Evolutionary conservation across 176 grass and related monocot genomes (phyloP), one percentile per base, ranked within the genome.

Genomic region (Avena atlantica): DNA sequence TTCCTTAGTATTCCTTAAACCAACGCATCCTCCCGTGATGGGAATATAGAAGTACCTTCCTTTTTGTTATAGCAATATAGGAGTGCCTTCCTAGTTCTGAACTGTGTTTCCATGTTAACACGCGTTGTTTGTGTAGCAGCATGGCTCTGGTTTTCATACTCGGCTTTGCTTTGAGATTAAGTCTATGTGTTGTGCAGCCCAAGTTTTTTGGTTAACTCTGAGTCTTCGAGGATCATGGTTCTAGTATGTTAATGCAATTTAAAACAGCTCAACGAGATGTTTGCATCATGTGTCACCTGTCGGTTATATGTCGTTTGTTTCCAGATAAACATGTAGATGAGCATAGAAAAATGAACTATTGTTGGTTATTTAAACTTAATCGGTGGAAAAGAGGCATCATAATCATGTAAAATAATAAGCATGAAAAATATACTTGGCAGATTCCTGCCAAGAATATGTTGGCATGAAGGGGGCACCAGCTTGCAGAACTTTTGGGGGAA

Each of bases 1-100:
- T 82, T 86, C 61, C 88, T 82, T 53, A 34, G 31, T 34, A 20
- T 29, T 86, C 61, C 88, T 82, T 53, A 20, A 51, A 50, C 25
- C 13, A 82, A 45, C 20, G 6, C 15, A 10, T 85, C 72, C 70
- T 76, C 69, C 65, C 49, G 14, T 16, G 21, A 42, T 10, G 40
- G 25, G 53, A 37, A 34, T 36, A 37, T 40, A 36, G 60, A 21
- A 25, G 3, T 59, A 21, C 7, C 57, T 59, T n/a, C 57, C 57
- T 5, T n/a, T 31, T 66, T 31, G 25, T 31, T 66, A 48, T 48
- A 9, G 9, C 64, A 69, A 8, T 37, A 16, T 16, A 52, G 21
- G 23, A 29, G 29, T 71, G 34, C 49, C 3, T 82, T 74, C 45
- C 27, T 74, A 29, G 31, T 69, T 62, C 25, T 23, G 49, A 70